Conservation (phyloP, 495 filamentous ascomycete genomes). For the Neurospora sp. region DNA sequence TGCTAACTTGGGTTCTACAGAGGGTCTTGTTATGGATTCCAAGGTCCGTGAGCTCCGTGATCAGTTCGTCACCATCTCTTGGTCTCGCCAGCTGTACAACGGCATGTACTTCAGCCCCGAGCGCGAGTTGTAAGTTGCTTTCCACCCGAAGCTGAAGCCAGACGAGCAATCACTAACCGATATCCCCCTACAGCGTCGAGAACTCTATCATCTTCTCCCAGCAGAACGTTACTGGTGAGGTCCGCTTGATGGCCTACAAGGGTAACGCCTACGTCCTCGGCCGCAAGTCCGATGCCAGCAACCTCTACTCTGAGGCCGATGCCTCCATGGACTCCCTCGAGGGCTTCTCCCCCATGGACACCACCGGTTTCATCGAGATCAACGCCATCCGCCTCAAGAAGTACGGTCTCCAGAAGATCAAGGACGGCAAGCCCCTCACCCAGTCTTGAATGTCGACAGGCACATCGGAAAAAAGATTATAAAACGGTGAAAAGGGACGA, state of each 20-base stretch:
- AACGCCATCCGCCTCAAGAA: slow-evolving; percentile 85
- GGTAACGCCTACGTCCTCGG: slow-evolving; percentile 65
- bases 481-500: neutral
- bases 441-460: slow-evolving; percentile 10
- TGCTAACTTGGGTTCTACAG: neutral
- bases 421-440: slow-evolving; percentile 42
- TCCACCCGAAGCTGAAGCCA: slow-evolving; percentile 37
- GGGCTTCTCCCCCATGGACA: slow-evolving; percentile 65
- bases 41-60: slow-evolving; percentile 79
- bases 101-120: slow-evolving; percentile 75
- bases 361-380: slow-evolving; percentile 64
- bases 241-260: slow-evolving; percentile 68
- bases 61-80: slow-evolving; percentile 68
- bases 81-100: slow-evolving; percentile 69
- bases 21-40: slow-evolving; percentile 77
- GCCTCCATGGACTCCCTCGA: slow-evolving; percentile 81
- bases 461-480: neutral
- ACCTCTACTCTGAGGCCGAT: slow-evolving; percentile 75
- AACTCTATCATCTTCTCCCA: slow-evolving; percentile 60
- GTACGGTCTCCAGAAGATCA: slow-evolving; percentile 62
- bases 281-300: slow-evolving; percentile 64
- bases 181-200: slow-evolving; percentile 31
- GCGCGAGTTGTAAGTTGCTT: slow-evolving; percentile 32
- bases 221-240: slow-evolving; percentile 50
- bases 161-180: slow-evolving; percentile 58